phyloP scores from a whole-genome alignment of 768 basidiomycete genomes.

The Collybia sordida region DNA sequence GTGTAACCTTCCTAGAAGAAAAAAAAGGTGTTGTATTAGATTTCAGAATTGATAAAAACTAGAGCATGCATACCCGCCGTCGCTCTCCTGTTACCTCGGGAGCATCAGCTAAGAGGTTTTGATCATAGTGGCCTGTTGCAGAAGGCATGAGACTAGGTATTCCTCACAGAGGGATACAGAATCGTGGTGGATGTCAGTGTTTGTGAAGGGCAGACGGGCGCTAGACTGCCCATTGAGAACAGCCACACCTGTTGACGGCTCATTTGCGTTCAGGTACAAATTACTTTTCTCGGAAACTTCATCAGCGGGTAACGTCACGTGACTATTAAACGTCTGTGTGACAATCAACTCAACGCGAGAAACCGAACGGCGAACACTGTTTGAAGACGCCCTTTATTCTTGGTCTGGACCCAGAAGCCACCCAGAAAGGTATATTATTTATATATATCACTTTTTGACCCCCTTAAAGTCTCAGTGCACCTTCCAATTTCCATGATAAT shows the following conservation, averaged over 20 bases:
- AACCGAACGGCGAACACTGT: too few species aligned
- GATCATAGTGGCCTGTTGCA: conserved; percentile 29
- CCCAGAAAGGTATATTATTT: too few species aligned
- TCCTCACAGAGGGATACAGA: conserved; percentile 16
- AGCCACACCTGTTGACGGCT: conserved; percentile 11
- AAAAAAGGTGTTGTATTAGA: neutral
- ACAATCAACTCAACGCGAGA: neutral
- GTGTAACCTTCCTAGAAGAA: conserved; percentile 51
- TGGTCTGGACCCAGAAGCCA: too few species aligned
- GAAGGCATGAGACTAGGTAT: conserved; percentile 15
- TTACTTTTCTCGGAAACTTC: neutral
- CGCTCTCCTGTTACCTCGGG: conserved; percentile 38
- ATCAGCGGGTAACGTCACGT: conserved; percentile 1
- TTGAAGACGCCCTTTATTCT: too few species aligned
- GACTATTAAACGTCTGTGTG: too few species aligned
- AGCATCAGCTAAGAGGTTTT: conserved; percentile 32
- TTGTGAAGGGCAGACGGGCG: conserved; percentile 4
- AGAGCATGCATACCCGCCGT: conserved; percentile 27
- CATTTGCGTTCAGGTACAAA: neutral
- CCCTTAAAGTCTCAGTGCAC: too few species aligned
- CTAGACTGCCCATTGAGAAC: conserved; percentile 6
- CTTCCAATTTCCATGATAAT: too few species aligned
- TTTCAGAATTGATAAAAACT: neutral
- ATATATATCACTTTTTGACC: too few species aligned
- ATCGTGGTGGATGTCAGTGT: neutral